Base-by-base conservation (phyloP, 352 stramenopile species). In the Phytophthora fragariae region DNA sequence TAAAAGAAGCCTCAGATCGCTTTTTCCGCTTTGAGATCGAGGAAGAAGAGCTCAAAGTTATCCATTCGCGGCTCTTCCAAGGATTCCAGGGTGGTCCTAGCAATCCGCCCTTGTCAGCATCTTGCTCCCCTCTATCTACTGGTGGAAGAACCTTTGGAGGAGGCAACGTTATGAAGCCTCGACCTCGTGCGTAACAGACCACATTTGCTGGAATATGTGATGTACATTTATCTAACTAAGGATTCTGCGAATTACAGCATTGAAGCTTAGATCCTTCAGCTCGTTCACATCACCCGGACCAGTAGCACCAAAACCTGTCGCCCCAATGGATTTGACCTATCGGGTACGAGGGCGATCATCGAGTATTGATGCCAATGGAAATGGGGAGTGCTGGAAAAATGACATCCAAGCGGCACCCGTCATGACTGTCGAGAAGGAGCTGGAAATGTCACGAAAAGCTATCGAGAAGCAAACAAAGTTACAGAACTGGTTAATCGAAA, bases 21-120 rank as follows among this genome's bases (percentile, higher is more conserved):
- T 98, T 98, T 69, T 98, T 98, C 71, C 86, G 89, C 68, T 98
- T 98, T 77, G 93, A 98, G 68, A 97, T 98, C 52, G 93, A 98
- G 74, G 92, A 98, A 75, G 92, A 98, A 57, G 90, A 98, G 62
- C 85, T 98, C 55, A 91, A 94, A 65, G 44, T 68, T 35, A 92
- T 94, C 58, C 77, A 95, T 71, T 61, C 82, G 12, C 71, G 76
- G 3, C 72, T 83, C 24, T 92, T 92, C 55, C 82, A 85, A 57
- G 82, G 73, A 44, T 47, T 72, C 7, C 52, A 75, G 19, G 65
- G 50, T 8, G 61, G 56, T 10, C 21, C 63, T 24, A 77, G n/a
- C 29, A 65, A 57, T 14, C 62, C 61, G 6, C 65, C 76, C 3
- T 58, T 70, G 17, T 70, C 57, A 12, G 29, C 52, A 7, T 64